These are phyloP conservation scores for Vachellia pachyceras DNA, from an alignment of 306 rosid genomes.

Conservation along the genomic window DNA sequence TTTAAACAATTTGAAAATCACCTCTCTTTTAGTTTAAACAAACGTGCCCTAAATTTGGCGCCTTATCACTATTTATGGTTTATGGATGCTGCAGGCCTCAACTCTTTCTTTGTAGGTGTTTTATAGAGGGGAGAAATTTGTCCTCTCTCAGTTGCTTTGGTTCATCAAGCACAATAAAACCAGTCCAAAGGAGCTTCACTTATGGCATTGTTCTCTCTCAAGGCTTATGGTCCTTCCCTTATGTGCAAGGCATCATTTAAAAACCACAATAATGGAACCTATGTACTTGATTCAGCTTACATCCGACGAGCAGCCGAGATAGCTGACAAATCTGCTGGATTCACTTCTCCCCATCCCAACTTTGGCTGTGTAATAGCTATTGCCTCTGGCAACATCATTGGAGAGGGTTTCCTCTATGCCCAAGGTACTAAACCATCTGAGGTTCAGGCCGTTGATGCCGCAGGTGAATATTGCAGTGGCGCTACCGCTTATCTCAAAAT, in stretches of 20 bases:
- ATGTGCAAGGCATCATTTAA: conserved; percentile 48
- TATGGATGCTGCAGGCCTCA: neutral
- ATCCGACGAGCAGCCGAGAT: conserved; percentile 70
- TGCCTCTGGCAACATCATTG: conserved; percentile 57
- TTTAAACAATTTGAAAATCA: too few relatives aligned
- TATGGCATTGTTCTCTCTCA: conserved; percentile 45
- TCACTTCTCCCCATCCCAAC: conserved; percentile 89
- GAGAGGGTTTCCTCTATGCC: conserved; percentile 87
- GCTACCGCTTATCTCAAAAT: conserved; percentile 82
- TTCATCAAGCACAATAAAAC: neutral
- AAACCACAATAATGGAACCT: conserved; percentile 12
- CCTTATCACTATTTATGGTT: neutral
- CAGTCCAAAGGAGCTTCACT: neutral
- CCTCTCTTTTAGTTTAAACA: too few relatives aligned
- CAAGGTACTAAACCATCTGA: conserved; percentile 90
- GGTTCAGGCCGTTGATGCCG: conserved; percentile 71
- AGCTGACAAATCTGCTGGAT: conserved; percentile 83
- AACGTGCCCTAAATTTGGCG: too few relatives aligned
- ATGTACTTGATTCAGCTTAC: conserved; percentile 56
- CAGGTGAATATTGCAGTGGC: conserved; percentile 53
- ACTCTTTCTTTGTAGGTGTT: neutral
- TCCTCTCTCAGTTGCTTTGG: neutral
- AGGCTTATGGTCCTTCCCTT: conserved; percentile 39
- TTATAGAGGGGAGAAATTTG: neutral
- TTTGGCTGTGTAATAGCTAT: conserved; percentile 85